Evolutionary conservation across 495 filamentous ascomycete species (phyloP).

Genomic region (Lepidopterella palustris): DNA sequence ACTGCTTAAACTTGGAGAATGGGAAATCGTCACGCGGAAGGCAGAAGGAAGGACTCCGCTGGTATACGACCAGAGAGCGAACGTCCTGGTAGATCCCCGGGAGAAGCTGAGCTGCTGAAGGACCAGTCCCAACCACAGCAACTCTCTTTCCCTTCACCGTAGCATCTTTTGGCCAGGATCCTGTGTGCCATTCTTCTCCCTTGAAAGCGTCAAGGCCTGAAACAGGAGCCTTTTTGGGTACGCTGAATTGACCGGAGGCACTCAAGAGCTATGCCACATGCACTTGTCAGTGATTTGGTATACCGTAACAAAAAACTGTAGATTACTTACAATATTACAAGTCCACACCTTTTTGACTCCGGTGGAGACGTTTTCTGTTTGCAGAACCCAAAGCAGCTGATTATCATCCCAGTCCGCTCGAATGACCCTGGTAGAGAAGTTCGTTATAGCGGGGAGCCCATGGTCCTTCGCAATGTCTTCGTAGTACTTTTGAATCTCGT

Average conservation of each 20-base stretch:
- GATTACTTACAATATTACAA: background rate
- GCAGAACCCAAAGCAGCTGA: background rate
- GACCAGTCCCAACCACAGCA: background rate
- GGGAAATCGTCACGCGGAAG: background rate
- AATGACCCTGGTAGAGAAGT: background rate
- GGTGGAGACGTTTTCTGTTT: background rate
- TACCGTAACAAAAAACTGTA: too few relatives aligned
- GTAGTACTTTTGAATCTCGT: background rate
- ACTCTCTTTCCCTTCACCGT: background rate
- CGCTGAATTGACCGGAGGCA: background rate
- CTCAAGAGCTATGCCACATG: background rate
- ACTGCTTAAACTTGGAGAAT: background rate
- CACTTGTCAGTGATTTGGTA: background rate
- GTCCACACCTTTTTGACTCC: background rate
- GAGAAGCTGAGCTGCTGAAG: background rate
- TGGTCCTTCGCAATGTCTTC: background rate
- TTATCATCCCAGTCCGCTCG: background rate
- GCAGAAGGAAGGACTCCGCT: background rate
- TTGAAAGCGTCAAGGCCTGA: background rate
- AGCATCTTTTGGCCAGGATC: background rate
- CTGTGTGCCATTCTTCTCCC: background rate
- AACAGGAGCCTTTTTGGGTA: background rate
- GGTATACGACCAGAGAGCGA: background rate
- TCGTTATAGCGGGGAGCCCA: background rate
- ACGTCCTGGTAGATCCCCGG: background rate